Evolutionary conservation across 345 rosid genomes (phyloP).

Genomic region (Arabis alpina): DNA sequence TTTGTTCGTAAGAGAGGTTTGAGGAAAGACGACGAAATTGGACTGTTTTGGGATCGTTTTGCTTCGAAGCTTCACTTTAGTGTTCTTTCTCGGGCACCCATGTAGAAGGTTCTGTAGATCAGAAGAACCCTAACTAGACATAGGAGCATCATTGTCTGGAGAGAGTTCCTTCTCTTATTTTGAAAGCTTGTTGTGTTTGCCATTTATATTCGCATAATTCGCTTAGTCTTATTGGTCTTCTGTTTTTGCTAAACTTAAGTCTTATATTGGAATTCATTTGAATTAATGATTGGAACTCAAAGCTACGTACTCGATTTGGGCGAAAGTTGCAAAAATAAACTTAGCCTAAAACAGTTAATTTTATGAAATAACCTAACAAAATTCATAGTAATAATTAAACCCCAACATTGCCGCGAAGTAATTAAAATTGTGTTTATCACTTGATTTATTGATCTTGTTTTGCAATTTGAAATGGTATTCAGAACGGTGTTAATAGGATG

Average conservation of each 20-base stretch:
- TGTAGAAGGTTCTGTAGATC: neutral
- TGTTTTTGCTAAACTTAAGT: no score
- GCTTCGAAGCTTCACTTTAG: conserved; percentile 18
- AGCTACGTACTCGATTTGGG: neutral
- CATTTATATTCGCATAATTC: neutral
- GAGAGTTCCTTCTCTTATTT: neutral
- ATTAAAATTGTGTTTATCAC: no score
- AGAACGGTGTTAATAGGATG: no score
- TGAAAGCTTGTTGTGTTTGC: neutral
- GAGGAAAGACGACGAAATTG: conserved; percentile 20
- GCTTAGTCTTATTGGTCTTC: neutral
- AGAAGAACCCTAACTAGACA: neutral
- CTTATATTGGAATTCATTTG: neutral
- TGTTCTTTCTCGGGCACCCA: conserved; percentile 26
- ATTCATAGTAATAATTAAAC: no score
- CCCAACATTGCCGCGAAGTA: no score
- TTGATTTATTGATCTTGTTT: no score
- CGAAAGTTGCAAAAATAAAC: no score
- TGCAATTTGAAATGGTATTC: no score
- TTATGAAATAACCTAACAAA: no score
- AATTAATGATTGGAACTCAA: neutral
- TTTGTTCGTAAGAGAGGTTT: conserved; percentile 23
- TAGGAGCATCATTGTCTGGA: neutral
- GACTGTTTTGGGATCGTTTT: conserved; percentile 35
- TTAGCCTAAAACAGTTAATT: no score